These are phyloP conservation scores for Lipomyces chichibuensis DNA, from an alignment of 805 yeast species.

Conservation along the genomic window DNA sequence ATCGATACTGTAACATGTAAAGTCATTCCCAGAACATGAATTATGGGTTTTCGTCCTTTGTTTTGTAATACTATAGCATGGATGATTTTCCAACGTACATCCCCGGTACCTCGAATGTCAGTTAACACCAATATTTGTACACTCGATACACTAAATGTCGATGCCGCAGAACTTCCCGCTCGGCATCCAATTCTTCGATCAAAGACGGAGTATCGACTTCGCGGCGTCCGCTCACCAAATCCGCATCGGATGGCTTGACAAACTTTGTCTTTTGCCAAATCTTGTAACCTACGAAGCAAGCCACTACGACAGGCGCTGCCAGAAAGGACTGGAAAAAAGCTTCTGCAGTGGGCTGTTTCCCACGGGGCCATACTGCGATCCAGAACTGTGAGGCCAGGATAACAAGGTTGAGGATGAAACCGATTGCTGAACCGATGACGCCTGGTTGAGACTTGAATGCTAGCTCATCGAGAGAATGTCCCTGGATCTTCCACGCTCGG, in stretches of 20 bases:
- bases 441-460: conserved; percentile 71
- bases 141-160: conserved; percentile 54
- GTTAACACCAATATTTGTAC: conserved; percentile 62
- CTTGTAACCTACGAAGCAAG: conserved; percentile 58
- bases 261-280: conserved; percentile 50
- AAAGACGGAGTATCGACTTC: conserved; percentile 60
- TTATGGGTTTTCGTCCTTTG: too few species aligned
- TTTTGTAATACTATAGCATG: too few species aligned
- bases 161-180: conserved; percentile 53
- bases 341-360: conserved; percentile 45
- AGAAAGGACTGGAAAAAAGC: conserved; percentile 59
- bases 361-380: conserved; percentile 76
- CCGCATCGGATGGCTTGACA: conserved; percentile 55
- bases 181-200: conserved; percentile 61
- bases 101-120: neutral
- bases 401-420: conserved; percentile 59
- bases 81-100: too few species aligned
- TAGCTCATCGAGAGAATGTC: conserved; percentile 69
- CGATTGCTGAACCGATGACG: conserved; percentile 66
- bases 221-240: conserved; percentile 66
- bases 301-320: conserved; percentile 51
- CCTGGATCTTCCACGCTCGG: conserved; percentile 61
- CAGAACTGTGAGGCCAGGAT: conserved; percentile 79
- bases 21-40: neutral
- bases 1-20: too few species aligned